Evolutionary conservation across 768 basidiomycete genomes (phyloP).

Genomic region (Mycena sanguinolenta): DNA sequence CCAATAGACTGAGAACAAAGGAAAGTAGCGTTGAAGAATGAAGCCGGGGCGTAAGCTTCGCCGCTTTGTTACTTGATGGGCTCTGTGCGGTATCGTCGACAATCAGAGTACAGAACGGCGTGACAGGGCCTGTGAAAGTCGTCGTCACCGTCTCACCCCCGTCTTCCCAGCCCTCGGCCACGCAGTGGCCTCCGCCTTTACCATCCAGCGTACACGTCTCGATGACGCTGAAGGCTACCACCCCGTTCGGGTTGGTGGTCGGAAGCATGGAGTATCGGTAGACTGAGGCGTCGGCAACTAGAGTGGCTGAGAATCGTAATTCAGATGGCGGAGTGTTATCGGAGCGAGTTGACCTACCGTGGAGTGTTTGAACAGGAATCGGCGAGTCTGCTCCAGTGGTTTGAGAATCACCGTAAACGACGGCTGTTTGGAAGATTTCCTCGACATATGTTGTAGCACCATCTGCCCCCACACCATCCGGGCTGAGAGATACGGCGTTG

Average conservation of each 20-base stretch:
- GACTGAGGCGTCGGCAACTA: slow-evolving; percentile 13
- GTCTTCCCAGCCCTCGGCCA: slow-evolving; percentile 7
- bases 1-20: background rate
- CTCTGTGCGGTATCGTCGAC: background rate
- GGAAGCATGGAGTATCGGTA: slow-evolving; percentile 17
- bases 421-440: slow-evolving; percentile 1
- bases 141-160: slow-evolving; percentile 15
- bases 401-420: background rate
- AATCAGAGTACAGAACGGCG: slow-evolving; percentile 16
- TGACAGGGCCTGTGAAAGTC: slow-evolving; percentile 2
- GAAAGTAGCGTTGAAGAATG: no score
- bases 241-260: background rate
- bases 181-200: background rate
- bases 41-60: background rate
- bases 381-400: background rate
- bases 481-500: slow-evolving; percentile 12
- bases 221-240: background rate
- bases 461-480: slow-evolving; percentile 13
- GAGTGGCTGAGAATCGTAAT: background rate
- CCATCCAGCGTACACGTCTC: slow-evolving; percentile 22
- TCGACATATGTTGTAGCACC: slow-evolving; percentile 17
- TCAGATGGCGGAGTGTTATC: no score
- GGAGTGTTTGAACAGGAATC: background rate
- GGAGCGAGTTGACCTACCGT: background rate
- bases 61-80: background rate